Evolutionary conservation across 805 yeast species (phyloP).

Genomic region (Candida jianshihensis): DNA sequence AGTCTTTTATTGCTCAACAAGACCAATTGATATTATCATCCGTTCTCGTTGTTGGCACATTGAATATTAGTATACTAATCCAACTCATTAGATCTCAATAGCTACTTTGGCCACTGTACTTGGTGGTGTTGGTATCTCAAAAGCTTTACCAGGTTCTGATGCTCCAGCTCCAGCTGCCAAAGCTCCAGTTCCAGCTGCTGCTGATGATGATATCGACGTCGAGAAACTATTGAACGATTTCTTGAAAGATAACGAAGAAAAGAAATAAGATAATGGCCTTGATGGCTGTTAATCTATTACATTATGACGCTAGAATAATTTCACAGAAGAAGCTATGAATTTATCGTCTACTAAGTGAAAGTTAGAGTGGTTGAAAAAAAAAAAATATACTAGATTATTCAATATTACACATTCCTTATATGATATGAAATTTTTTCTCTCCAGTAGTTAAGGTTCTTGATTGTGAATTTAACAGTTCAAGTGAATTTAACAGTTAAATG

Average conservation of each 20-base stretch:
- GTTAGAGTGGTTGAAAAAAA: too few relatives aligned
- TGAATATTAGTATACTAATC: background rate
- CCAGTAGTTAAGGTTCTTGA: too few relatives aligned
- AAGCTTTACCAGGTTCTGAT: slow-evolving; percentile 16
- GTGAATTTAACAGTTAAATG: too few relatives aligned
- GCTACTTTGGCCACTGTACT: slow-evolving; percentile 27
- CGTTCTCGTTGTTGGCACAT: too few relatives aligned
- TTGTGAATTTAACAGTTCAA: background rate
- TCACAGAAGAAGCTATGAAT: too few relatives aligned
- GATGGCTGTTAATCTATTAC: background rate
- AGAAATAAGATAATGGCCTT: background rate
- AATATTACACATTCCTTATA: too few relatives aligned
- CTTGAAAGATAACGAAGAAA: slow-evolving; percentile 22
- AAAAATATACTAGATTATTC: too few relatives aligned
- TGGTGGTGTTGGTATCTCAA: slow-evolving; percentile 23
- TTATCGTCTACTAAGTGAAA: too few relatives aligned
- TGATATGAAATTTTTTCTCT: too few relatives aligned
- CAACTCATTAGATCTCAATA: slow-evolving; percentile 22
- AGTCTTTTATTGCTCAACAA: too few relatives aligned
- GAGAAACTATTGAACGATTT: slow-evolving; percentile 27
- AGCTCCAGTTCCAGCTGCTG: slow-evolving; percentile 20
- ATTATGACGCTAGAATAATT: too few relatives aligned
- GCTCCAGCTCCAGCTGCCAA: slow-evolving; percentile 18
- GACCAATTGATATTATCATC: too few relatives aligned
- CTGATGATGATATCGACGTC: slow-evolving; percentile 26